These are phyloP conservation scores for Zoysia matrella DNA, from an alignment of 202 grass and related monocot species.

Conservation along the genomic window DNA sequence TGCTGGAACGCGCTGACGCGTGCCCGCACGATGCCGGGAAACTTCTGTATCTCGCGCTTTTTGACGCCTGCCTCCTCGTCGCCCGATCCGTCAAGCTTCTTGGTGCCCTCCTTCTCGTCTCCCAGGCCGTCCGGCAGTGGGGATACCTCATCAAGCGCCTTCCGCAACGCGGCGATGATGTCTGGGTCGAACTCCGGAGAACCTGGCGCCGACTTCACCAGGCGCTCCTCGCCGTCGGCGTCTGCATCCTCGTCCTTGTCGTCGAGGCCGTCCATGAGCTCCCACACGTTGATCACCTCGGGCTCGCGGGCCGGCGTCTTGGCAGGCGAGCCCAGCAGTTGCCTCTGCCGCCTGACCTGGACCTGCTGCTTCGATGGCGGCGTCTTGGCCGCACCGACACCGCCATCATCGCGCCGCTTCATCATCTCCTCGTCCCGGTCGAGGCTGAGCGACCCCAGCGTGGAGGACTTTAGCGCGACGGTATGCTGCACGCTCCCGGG, in stretches of 20 bases:
- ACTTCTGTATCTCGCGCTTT: conserved; percentile 50
- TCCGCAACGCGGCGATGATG: too few species aligned
- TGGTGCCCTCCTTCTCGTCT: conserved; percentile 6
- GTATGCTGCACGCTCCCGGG: conserved; percentile 37
- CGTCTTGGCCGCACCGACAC: not conserved
- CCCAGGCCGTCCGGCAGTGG: not conserved
- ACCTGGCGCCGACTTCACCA: too few species aligned
- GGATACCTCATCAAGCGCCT: not conserved
- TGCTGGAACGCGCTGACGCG: too few species aligned
- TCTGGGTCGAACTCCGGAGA: too few species aligned
- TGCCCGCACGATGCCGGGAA: too few species aligned
- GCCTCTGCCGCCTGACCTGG: conserved; percentile 42
- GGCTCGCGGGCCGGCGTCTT: conserved; percentile 67
- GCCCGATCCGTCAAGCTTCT: conserved; percentile 1
- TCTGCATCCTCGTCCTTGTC: too few species aligned
- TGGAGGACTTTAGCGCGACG: conserved; percentile 67
- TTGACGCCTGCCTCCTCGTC: conserved; percentile 19
- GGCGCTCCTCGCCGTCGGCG: too few species aligned
- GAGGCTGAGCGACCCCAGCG: too few species aligned
- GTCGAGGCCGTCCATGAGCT: too few species aligned
- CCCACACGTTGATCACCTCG: conserved; percentile 66
- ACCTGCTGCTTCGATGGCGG: conserved; percentile 26
- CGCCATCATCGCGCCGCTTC: conserved; percentile 49
- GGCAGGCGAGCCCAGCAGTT: conserved; percentile 47
- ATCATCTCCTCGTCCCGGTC: conserved; percentile 52